Percentiles rank a stretch among this genome's conserved stretches.
Conservation (phyloP, 1,284 basidiomycete species). For the Neotropicomus parvogracilis region DNA sequence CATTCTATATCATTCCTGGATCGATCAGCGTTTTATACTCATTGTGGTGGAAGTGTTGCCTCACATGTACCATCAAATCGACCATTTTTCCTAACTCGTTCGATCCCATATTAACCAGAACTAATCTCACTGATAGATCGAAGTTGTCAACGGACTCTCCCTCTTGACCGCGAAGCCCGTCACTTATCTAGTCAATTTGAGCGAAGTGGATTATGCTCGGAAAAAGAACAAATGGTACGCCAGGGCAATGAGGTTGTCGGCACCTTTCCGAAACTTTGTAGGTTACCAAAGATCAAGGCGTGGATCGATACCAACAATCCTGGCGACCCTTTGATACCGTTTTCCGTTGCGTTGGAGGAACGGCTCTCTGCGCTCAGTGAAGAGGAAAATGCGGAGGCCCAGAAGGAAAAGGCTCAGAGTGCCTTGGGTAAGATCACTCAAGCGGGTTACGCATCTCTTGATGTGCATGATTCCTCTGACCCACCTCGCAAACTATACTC, state of each 20-base stretch:
- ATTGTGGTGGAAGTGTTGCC: constrained; percentile 62
- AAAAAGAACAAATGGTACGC: constrained; percentile 98
- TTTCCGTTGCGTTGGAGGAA: constrained; percentile 96
- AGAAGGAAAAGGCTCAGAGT: constrained; percentile 70
- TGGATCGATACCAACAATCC: constrained; percentile 99
- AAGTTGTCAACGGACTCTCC: constrained; percentile 89
- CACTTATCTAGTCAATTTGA: constrained; percentile 97
- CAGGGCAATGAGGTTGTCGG: neutral
- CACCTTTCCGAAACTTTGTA: constrained; percentile 27
- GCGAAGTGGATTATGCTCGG: constrained; percentile 91
- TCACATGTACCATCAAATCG: constrained; percentile 60
- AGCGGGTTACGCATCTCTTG: constrained; percentile 82
- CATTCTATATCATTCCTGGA: constrained; percentile 34
- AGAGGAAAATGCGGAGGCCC: constrained; percentile 76
- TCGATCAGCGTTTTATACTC: constrained; percentile 68
- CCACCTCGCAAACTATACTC: neutral
- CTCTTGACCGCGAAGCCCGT: constrained; percentile 97
- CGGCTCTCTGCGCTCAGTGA: constrained; percentile 66
- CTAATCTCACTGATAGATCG: constrained; percentile 61
- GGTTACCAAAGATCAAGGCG: constrained; percentile 94
- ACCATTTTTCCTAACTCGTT: constrained; percentile 27
- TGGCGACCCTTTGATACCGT: constrained; percentile 94
- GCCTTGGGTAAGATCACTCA: constrained; percentile 90
- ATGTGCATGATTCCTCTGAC: constrained; percentile 45
- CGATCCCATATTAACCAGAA: constrained; percentile 8